These are phyloP conservation scores for Xylaria cubensis DNA, from an alignment of 495 filamentous ascomycete species.

Conservation along the genomic window DNA sequence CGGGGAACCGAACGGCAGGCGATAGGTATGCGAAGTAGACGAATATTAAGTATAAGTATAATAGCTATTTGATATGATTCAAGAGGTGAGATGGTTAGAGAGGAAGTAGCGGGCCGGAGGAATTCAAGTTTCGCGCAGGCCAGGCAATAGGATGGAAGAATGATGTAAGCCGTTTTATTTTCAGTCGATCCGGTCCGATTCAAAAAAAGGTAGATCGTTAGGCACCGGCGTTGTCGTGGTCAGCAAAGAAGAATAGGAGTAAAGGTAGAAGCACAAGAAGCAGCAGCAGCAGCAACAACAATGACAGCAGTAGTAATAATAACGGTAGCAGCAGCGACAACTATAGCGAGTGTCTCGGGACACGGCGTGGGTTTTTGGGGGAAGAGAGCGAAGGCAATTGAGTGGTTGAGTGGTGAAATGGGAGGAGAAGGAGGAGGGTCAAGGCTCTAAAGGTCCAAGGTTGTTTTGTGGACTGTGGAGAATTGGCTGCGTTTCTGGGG, in stretches of 20 bases:
- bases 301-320: neutral
- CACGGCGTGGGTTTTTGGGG: conserved; percentile 27
- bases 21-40: conserved; percentile 8
- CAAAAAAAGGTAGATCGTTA: conserved; percentile 11
- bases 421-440: conserved; percentile 30
- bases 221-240: conserved; percentile 10
- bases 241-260: neutral
- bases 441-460: conserved; percentile 26
- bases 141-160: conserved; percentile 19
- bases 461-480: conserved; percentile 30
- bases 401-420: conserved; percentile 30
- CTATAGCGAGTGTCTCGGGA: conserved; percentile 31
- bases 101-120: conserved; percentile 12
- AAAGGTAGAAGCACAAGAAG: neutral
- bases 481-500: conserved; percentile 19
- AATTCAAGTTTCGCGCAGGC: conserved; percentile 20
- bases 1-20: conserved; percentile 12
- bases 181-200: conserved; percentile 22
- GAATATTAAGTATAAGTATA: conserved; percentile 13
- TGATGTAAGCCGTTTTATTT: conserved; percentile 26
- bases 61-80: conserved; percentile 14
- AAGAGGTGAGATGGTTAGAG: neutral
- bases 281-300: neutral
- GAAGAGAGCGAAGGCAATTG: conserved; percentile 26
- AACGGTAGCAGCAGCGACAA: neutral